These are phyloP conservation scores for Colletotrichum chlorophyti DNA, from an alignment of 2,329 filamentous ascomycete species.

Conservation along the genomic window DNA sequence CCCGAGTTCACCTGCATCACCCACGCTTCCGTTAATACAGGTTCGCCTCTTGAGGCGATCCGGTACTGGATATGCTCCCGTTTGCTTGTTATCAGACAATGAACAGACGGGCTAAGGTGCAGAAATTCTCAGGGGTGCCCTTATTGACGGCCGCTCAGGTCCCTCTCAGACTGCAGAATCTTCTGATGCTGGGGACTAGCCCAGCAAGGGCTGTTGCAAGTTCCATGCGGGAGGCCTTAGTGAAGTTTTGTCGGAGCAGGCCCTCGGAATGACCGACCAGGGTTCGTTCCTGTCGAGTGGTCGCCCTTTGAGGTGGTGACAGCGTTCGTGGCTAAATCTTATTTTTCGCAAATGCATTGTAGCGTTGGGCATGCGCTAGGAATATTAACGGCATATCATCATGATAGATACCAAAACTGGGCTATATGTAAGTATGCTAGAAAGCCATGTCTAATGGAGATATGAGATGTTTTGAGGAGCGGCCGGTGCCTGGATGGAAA, in stretches of 20 bases:
- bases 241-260: background rate
- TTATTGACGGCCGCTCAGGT: slow-evolving; percentile 32
- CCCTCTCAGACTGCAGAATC: slow-evolving; percentile 31
- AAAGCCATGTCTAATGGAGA: slow-evolving; percentile 5
- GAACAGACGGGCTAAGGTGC: slow-evolving; percentile 31
- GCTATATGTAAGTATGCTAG: slow-evolving; percentile 16
- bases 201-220: background rate
- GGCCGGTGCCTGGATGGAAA: no score
- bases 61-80: slow-evolving; percentile 1
- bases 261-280: background rate
- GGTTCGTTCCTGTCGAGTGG: background rate
- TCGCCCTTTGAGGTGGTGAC: background rate
- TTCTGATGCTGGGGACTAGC: slow-evolving; percentile 29
- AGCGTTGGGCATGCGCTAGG: slow-evolving; percentile 13
- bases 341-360: slow-evolving; percentile 17
- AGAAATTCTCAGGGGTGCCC: slow-evolving; percentile 21
- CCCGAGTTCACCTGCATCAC: background rate
- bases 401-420: slow-evolving; percentile 26
- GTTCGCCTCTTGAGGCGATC: background rate
- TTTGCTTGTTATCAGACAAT: slow-evolving; percentile 30
- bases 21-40: background rate
- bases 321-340: background rate
- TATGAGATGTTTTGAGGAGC: no score
- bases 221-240: background rate
- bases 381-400: slow-evolving; percentile 6